Evolutionary conservation across 2,329 filamentous ascomycete species (phyloP).

Genomic region (Akanthomyces lecanii): DNA sequence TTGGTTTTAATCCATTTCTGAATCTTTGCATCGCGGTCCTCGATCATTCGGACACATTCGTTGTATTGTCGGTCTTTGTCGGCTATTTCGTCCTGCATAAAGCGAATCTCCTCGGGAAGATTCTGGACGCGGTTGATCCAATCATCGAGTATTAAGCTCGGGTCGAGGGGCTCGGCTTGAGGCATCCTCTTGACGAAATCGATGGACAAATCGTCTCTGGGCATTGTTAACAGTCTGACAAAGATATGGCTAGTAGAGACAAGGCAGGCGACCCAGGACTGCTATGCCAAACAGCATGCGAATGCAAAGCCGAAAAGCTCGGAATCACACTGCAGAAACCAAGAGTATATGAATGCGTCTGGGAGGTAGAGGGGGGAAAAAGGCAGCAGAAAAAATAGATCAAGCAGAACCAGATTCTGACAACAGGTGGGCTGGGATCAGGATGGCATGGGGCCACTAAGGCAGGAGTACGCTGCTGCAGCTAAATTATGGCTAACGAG

Average conservation of each 20-base stretch:
- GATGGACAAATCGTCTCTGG: slow-evolving; percentile 69
- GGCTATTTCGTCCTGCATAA: slow-evolving; percentile 77
- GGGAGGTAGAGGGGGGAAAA: neutral
- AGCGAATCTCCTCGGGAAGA: slow-evolving; percentile 75
- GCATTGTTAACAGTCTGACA: slow-evolving; percentile 52
- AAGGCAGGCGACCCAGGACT: slow-evolving; percentile 31
- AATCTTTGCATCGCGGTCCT: slow-evolving; percentile 67
- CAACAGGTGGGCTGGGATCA: slow-evolving; percentile 12
- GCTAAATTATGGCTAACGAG: slow-evolving; percentile 12
- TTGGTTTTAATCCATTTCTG: slow-evolving; percentile 79
- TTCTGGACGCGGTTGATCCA: slow-evolving; percentile 73
- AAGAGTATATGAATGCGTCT: neutral
- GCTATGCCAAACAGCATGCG: slow-evolving; percentile 22
- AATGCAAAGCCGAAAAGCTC: slow-evolving; percentile 7
- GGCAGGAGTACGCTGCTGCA: slow-evolving; percentile 11
- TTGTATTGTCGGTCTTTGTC: slow-evolving; percentile 72
- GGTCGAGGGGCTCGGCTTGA: slow-evolving; percentile 57
- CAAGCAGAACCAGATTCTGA: slow-evolving; percentile 12
- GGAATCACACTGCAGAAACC: neutral
- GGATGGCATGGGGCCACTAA: slow-evolving; percentile 9
- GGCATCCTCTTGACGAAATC: slow-evolving; percentile 66
- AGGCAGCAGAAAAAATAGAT: slow-evolving; percentile 3
- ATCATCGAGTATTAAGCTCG: slow-evolving; percentile 70
- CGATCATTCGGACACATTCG: slow-evolving; percentile 64
- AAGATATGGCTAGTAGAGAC: neutral